phyloP scores from a whole-genome alignment of 805 yeast species.

The Wickerhamomyces mucosus region DNA sequence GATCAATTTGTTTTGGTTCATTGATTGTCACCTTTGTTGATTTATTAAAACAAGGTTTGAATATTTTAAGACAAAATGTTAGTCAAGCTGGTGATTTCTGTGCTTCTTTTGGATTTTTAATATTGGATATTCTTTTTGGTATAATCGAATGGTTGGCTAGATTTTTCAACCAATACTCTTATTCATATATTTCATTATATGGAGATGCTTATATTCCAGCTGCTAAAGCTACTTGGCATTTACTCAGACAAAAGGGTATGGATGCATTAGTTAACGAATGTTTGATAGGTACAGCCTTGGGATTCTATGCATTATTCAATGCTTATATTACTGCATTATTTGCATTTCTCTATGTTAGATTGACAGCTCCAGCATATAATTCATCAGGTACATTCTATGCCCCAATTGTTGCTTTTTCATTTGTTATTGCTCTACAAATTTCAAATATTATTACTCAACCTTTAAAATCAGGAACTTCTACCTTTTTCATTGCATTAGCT shows the following conservation, averaged over 20 bases:
- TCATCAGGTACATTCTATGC: slow-evolving; percentile 52
- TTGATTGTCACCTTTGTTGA: slow-evolving; percentile 65
- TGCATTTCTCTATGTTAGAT: slow-evolving; percentile 55
- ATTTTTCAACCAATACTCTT: slow-evolving; percentile 87
- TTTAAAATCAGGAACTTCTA: slow-evolving; percentile 71
- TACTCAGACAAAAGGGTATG: slow-evolving; percentile 70
- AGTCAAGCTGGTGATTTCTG: slow-evolving; percentile 41
- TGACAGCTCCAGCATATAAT: slow-evolving; percentile 62
- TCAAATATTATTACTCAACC: slow-evolving; percentile 64
- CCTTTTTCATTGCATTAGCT: slow-evolving; percentile 77
- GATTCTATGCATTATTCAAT: slow-evolving; percentile 65
- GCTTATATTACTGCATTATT: slow-evolving; percentile 57
- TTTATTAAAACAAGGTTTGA: slow-evolving; percentile 46
- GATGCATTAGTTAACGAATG: slow-evolving; percentile 82
- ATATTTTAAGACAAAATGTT: slow-evolving; percentile 41
- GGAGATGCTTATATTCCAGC: slow-evolving; percentile 70
- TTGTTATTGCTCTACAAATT: slow-evolving; percentile 68
- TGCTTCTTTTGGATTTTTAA: slow-evolving; percentile 41
- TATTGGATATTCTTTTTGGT: slow-evolving; percentile 51
- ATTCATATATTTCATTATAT: slow-evolving; percentile 77
- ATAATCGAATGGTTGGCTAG: slow-evolving; percentile 70
- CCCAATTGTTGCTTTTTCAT: slow-evolving; percentile 64
- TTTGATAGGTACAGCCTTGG: slow-evolving; percentile 66
- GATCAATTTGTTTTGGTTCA: slow-evolving; percentile 84
- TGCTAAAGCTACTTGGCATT: slow-evolving; percentile 74